Base-by-base conservation (phyloP, 2,329 filamentous ascomycete genomes). In the Myriangium duriaei region DNA sequence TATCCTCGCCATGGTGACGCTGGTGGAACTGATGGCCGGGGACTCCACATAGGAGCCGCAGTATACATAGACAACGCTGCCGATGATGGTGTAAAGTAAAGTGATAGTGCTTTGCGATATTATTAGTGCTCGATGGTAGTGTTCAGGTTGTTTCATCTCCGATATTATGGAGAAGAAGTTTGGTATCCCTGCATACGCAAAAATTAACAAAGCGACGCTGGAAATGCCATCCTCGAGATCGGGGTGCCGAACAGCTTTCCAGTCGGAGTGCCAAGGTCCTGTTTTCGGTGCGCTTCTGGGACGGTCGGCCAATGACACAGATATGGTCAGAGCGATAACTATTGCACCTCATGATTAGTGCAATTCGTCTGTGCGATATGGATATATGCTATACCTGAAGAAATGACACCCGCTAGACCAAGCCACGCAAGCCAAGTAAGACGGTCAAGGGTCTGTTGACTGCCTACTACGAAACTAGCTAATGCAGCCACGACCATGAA, bases 41-140 rank as follows among this genome's bases (percentile, higher is more conserved):
- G 63, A 67, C 1, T 64, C 58, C 3, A 69, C 61, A 36, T 58
- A 64, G 0, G 59, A 60, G 1, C 66, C 65, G 42, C 62, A 66
- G 45, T 51, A 68, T 42, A 59, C 59, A 49, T 68, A 68, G 2
- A 69, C 58, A 0, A 67, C 58, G 3, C 54, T 43, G 6, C 57
- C 56, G 17, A 64, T 55, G 4, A 51, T 42, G n/a, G 59, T 47
- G 31, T 64, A 63, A 3, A 56, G 39, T 13, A 39, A 26, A 3
- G 43, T 46, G 16, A 52, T 42, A 4, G 40, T 30, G 3, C 31
- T 30, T 24, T 49, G 45, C 28, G 44, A 51, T 33, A 55, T 51
- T 17, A 57, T 39, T 36, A 63, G 39, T 0, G 58, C 41, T n/a
- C 50, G 50, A 30, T 49, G 52, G 33, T 56, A 62, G 10, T 57